These are phyloP conservation scores for Calycina herbarum DNA, from an alignment of 2,329 filamentous ascomycete species.

Conservation along the genomic window DNA sequence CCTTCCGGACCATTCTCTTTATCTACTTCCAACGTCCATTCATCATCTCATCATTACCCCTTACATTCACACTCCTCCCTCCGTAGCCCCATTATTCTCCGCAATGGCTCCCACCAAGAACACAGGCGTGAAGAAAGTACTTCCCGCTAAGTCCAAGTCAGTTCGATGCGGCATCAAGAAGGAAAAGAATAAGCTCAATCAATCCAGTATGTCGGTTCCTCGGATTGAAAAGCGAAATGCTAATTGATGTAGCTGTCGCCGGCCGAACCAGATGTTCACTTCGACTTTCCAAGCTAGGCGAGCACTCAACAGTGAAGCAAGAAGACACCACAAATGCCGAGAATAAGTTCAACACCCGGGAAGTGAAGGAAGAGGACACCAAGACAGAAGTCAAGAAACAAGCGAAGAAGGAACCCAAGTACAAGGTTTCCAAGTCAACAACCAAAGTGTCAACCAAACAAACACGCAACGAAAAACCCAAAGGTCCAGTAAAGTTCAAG, in stretches of 20 bases:
- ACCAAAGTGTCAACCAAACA: not conserved
- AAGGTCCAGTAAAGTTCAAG: not conserved
- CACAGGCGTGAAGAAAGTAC: no score
- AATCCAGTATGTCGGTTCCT: not conserved
- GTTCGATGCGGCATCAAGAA: not conserved
- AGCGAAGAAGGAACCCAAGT: not conserved
- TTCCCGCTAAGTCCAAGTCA: no score
- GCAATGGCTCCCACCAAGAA: no score
- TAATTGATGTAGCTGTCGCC: not conserved
- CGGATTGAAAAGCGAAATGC: not conserved
- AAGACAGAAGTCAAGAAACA: not conserved
- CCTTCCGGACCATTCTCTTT: no score
- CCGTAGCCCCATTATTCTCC: no score
- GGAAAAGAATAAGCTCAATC: not conserved
- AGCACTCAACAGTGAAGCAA: not conserved
- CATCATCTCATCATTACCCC: no score
- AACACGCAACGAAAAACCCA: not conserved
- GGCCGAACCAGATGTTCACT: not conserved
- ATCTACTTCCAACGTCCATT: no score
- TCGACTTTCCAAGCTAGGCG: not conserved
- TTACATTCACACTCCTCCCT: no score
- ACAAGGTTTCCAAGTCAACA: not conserved
- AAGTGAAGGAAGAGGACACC: not conserved
- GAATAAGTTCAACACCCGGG: not conserved
- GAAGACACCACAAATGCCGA: not conserved